phyloP scores from a whole-genome alignment of 164 flowering plant genomes.

The Hamamelis virginiana region DNA sequence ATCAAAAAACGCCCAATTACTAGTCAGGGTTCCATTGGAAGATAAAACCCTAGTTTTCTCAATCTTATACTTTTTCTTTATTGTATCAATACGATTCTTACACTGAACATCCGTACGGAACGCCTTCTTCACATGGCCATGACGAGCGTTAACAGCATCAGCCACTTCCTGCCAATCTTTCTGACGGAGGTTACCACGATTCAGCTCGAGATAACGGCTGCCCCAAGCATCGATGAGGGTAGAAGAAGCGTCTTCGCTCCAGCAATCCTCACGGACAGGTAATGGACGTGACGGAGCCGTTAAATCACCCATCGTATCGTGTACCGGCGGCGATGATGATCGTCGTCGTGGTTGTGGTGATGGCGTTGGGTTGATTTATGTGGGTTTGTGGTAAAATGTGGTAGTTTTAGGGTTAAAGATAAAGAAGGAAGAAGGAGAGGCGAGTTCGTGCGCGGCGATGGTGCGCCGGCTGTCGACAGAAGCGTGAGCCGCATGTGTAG shows the following conservation, averaged over 20 bases:
- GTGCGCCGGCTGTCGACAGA: conserved; percentile 31
- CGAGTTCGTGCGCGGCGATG: conserved; percentile 17
- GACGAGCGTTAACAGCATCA: conserved; percentile 73
- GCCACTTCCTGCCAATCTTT: conserved; percentile 93
- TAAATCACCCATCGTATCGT: conserved; percentile 26
- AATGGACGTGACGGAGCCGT: conserved; percentile 25
- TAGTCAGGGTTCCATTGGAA: conserved; percentile 37
- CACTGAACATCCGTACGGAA: conserved; percentile 89
- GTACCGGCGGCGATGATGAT: not conserved
- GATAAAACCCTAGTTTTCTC: conserved; percentile 62
- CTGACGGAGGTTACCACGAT: conserved; percentile 88
- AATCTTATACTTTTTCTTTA: conserved; percentile 88
- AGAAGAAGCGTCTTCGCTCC: conserved; percentile 82
- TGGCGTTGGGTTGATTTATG: not conserved
- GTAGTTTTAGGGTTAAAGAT: not conserved
- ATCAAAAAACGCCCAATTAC: conserved; percentile 46
- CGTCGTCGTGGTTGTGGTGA: not conserved
- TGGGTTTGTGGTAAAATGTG: not conserved
- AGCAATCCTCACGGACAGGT: conserved; percentile 86
- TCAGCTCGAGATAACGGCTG: conserved; percentile 62
- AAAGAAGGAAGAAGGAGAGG: not conserved
- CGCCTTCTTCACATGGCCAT: conserved; percentile 54
- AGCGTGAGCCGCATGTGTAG: conserved; percentile 37
- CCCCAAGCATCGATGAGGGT: conserved; percentile 91
- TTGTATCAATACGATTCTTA: conserved; percentile 92